Conservation (phyloP, 208 protist genomes). For the Endotrypanum monterogeii region DNA sequence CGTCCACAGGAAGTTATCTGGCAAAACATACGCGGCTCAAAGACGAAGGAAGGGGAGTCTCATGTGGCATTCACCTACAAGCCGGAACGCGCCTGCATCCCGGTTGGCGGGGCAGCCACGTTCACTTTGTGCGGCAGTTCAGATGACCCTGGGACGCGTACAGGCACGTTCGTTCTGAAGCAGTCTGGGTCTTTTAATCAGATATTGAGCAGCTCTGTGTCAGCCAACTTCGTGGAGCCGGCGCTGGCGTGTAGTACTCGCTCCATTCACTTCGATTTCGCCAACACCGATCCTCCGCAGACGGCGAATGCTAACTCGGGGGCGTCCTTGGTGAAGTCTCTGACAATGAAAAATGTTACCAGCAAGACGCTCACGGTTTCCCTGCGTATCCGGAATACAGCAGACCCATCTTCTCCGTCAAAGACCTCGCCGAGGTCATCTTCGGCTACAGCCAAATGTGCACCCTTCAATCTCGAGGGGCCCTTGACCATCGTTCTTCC, state of each 20-base stretch:
- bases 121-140: slow-evolving; percentile 75
- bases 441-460: slow-evolving; percentile 7
- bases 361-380: slow-evolving; percentile 73
- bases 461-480: slow-evolving; percentile 77
- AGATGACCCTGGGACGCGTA: slow-evolving; percentile 50
- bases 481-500: slow-evolving; percentile 57
- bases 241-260: slow-evolving; percentile 79
- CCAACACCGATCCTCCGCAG: slow-evolving; percentile 42
- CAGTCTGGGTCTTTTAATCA: slow-evolving; percentile 77
- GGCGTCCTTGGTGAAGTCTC: slow-evolving; percentile 51
- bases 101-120: slow-evolving; percentile 35
- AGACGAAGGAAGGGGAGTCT: slow-evolving; percentile 68
- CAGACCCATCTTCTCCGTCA: slow-evolving; percentile 11
- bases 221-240: slow-evolving; percentile 86
- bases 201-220: slow-evolving; percentile 72
- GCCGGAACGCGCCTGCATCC: slow-evolving; percentile 83
- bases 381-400: slow-evolving; percentile 49
- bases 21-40: slow-evolving; percentile 65
- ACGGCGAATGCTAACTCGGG: neutral
- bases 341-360: slow-evolving; percentile 91
- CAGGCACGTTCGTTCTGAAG: slow-evolving; percentile 87
- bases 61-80: slow-evolving; percentile 77
- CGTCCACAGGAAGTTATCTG: slow-evolving; percentile 91
- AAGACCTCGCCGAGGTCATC: slow-evolving; percentile 16
- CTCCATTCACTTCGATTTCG: slow-evolving; percentile 85